These are phyloP conservation scores for Naumovozyma castellii DNA, from an alignment of 805 yeast species.

Conservation along the genomic window DNA sequence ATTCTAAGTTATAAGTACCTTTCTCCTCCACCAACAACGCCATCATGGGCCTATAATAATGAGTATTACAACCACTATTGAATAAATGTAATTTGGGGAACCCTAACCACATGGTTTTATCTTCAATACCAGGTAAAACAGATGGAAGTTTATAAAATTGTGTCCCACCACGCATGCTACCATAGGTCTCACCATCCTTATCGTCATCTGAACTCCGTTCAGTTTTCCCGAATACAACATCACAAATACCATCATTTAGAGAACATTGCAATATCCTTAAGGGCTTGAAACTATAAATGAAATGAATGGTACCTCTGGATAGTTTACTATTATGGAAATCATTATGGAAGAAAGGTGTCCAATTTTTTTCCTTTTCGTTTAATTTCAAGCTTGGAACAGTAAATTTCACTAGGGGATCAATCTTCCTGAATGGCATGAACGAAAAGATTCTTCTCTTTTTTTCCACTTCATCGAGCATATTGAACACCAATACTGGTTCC, in stretches of 20 bases:
- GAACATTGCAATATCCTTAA: slow-evolving; percentile 12
- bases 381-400: slow-evolving; percentile 3
- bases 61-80: slow-evolving; percentile 7
- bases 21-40: slow-evolving; percentile 6
- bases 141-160: slow-evolving; percentile 10
- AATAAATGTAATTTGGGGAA: slow-evolving; percentile 9
- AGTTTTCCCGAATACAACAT: slow-evolving; percentile 6
- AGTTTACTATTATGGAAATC: slow-evolving; percentile 5
- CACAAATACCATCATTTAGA: slow-evolving; percentile 9
- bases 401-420: slow-evolving; percentile 4
- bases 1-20: slow-evolving; percentile 9
- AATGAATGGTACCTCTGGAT: slow-evolving; percentile 14
- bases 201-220: slow-evolving; percentile 4
- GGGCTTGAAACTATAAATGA: slow-evolving; percentile 11
- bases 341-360: slow-evolving; percentile 9
- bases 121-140: slow-evolving; percentile 6
- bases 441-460: slow-evolving; percentile 6
- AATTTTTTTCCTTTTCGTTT: slow-evolving; percentile 7
- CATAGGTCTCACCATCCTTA: slow-evolving; percentile 4
- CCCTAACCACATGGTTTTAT: slow-evolving; percentile 9
- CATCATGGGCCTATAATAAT: slow-evolving; percentile 8
- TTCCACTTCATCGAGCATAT: slow-evolving; percentile 4
- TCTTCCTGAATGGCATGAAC: slow-evolving; percentile 6
- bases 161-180: slow-evolving; percentile 11
- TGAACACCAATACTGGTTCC: slow-evolving; percentile 9